Percentiles rank a stretch among this genome's conserved stretches.
Conservation (phyloP, 768 basidiomycete genomes). For the Cystofilobasidium macerans region DNA sequence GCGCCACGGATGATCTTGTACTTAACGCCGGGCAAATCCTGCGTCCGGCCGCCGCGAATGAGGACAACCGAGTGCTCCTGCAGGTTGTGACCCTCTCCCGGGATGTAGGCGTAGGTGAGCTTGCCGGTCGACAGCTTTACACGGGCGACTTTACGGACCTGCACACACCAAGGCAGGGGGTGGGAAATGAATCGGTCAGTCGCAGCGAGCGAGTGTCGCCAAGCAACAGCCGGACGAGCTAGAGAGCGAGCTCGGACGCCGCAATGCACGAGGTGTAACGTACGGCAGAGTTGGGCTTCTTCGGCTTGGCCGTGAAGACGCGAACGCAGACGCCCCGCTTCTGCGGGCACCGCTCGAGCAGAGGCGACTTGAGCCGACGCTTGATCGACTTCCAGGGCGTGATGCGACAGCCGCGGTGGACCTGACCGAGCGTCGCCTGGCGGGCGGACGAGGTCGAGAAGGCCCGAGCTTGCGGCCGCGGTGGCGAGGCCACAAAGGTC, state of each 20-base stretch:
- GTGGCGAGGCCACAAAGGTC: not conserved
- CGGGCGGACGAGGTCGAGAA: conserved; percentile 28
- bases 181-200: too few relatives aligned
- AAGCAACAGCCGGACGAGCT: not conserved
- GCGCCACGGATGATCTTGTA: conserved; percentile 93
- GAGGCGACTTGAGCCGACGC: conserved; percentile 50
- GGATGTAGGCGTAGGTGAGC: conserved; percentile 83
- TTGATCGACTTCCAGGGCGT: conserved; percentile 23
- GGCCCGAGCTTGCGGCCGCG: conserved; percentile 11
- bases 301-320: conserved; percentile 63
- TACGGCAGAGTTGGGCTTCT: conserved; percentile 97
- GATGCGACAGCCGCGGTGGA: conserved; percentile 58
- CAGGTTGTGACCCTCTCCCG: conserved; percentile 92
- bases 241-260: not conserved
- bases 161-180: too few relatives aligned
- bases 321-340: conserved; percentile 82
- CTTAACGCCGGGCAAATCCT: conserved; percentile 97
- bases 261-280: too few relatives aligned
- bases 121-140: conserved; percentile 85
- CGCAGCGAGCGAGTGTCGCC: too few relatives aligned
- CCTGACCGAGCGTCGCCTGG: conserved; percentile 69
- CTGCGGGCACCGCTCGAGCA: conserved; percentile 68
- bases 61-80: conserved; percentile 96
- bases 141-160: conserved; percentile 73
- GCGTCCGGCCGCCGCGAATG: conserved; percentile 86